Conservation (phyloP, 1,284 basidiomycete genomes). For the Flammula alnicola region DNA sequence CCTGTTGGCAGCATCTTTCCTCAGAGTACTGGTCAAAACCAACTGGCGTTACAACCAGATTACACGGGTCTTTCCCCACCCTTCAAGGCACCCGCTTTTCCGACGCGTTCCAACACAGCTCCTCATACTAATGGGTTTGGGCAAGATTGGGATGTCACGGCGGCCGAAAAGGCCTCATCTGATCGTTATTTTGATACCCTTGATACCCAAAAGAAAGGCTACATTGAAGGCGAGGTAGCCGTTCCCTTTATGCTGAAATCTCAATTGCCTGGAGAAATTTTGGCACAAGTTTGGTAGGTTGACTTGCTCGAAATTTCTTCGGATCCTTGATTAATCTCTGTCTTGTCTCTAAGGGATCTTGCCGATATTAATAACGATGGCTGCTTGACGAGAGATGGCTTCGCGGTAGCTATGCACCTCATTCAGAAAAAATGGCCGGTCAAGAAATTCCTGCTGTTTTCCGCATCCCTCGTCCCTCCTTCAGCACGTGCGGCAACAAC, state of each 20-base stretch:
- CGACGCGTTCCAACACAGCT: slow-evolving; percentile 47
- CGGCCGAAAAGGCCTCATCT: slow-evolving; percentile 79
- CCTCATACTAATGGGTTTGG: slow-evolving; percentile 35
- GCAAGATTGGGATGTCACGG: slow-evolving; percentile 82
- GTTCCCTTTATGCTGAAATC: slow-evolving; percentile 97
- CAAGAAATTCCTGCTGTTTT: slow-evolving; percentile 78
- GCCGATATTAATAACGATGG: slow-evolving; percentile 92
- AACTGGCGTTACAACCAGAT: slow-evolving; percentile 42
- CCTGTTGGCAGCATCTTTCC: slow-evolving; percentile 51
- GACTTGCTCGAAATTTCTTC: not conserved
- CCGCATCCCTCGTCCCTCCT: slow-evolving; percentile 82
- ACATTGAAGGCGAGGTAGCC: slow-evolving; percentile 91
- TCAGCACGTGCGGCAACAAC: slow-evolving; percentile 55
- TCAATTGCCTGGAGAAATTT: slow-evolving; percentile 79
- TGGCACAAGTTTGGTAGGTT: slow-evolving; percentile 91
- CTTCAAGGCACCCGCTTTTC: slow-evolving; percentile 41
- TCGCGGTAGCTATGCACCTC: slow-evolving; percentile 95
- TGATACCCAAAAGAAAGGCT: slow-evolving; percentile 79
- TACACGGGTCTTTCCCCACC: slow-evolving; percentile 40
- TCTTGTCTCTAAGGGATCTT: slow-evolving; percentile 74
- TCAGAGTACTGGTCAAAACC: slow-evolving; percentile 68
- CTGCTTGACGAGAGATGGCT: slow-evolving; percentile 87
- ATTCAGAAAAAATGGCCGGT: slow-evolving; percentile 88
- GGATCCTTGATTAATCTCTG: not conserved
- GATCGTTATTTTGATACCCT: slow-evolving; percentile 88